Evolutionary conservation across 805 yeast species (phyloP).

Genomic region (Suhomyces pyralidae): DNA sequence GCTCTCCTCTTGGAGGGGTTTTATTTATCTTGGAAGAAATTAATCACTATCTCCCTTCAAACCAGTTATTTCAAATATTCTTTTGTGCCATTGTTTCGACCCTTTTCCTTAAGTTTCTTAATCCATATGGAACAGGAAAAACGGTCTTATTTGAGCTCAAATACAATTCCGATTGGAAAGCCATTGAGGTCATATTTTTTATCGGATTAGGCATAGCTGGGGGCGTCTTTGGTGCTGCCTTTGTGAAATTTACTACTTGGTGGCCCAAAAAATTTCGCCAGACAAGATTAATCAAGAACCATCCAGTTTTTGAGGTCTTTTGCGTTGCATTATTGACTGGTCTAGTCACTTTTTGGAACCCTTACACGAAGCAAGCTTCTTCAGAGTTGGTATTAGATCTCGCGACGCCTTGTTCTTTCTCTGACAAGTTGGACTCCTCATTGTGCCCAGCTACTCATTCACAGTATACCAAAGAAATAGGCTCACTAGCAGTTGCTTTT

Average conservation of each 20-base stretch:
- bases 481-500: conserved; percentile 39
- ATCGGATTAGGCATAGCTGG: conserved; percentile 50
- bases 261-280: conserved; percentile 43
- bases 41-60: conserved; percentile 51
- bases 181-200: conserved; percentile 46
- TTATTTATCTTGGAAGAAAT: conserved; percentile 57
- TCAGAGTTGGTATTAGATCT: conserved; percentile 48
- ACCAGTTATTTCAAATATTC: conserved; percentile 52
- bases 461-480: conserved; percentile 29
- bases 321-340: conserved; percentile 46
- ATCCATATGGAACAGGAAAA: conserved; percentile 61
- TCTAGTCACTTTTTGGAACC: conserved; percentile 45
- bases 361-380: conserved; percentile 47
- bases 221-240: conserved; percentile 51
- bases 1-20: conserved; percentile 59
- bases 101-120: conserved; percentile 48
- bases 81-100: conserved; percentile 55
- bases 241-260: conserved; percentile 46
- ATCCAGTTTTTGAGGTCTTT: conserved; percentile 46
- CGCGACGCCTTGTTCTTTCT: conserved; percentile 47
- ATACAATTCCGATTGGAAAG: conserved; percentile 51
- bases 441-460: conserved; percentile 28
- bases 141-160: conserved; percentile 52
- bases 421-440: conserved; percentile 18
- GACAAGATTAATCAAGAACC: conserved; percentile 26